Evolutionary conservation across 805 yeast species (phyloP).

Genomic region (Blastobotrys attinorum): DNA sequence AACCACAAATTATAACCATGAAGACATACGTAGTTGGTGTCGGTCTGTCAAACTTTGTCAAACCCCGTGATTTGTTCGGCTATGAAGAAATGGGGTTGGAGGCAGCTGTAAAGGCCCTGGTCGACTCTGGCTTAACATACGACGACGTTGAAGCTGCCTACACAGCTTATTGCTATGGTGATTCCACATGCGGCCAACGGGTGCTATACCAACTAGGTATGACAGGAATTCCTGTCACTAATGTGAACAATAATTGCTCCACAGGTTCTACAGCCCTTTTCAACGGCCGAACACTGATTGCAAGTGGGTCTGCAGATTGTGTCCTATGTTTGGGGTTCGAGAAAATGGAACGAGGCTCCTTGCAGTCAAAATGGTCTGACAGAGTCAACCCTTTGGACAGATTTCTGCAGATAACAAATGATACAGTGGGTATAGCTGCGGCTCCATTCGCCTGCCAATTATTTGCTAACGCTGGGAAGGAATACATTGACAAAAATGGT

Average conservation of each 20-base stretch:
- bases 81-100: slow-evolving; percentile 23
- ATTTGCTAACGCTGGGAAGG: slow-evolving; percentile 21
- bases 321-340: slow-evolving; percentile 22
- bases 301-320: slow-evolving; percentile 18
- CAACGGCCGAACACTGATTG: slow-evolving; percentile 16
- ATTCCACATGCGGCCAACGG: slow-evolving; percentile 21
- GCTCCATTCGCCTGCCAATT: slow-evolving; percentile 20
- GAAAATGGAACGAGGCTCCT: slow-evolving; percentile 21
- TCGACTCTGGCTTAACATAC: slow-evolving; percentile 21
- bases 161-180: slow-evolving; percentile 21
- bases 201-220: slow-evolving; percentile 21
- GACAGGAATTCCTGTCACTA: slow-evolving; percentile 21
- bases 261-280: slow-evolving; percentile 21
- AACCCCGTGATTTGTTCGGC: slow-evolving; percentile 17
- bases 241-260: slow-evolving; percentile 23
- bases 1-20: slow-evolving; percentile 4
- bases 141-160: slow-evolving; percentile 18
- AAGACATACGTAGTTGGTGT: slow-evolving; percentile 21
- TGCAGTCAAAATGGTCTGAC: slow-evolving; percentile 18
- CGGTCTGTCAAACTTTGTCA: slow-evolving; percentile 23
- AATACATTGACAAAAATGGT: slow-evolving; percentile 14
- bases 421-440: slow-evolving; percentile 11
- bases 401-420: slow-evolving; percentile 15
- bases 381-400: slow-evolving; percentile 17
- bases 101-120: slow-evolving; percentile 21